Evolutionary conservation across 805 yeast species (phyloP), one percentile per base, ranked within the genome.

Genomic region (Spathaspora gorwiae): DNA sequence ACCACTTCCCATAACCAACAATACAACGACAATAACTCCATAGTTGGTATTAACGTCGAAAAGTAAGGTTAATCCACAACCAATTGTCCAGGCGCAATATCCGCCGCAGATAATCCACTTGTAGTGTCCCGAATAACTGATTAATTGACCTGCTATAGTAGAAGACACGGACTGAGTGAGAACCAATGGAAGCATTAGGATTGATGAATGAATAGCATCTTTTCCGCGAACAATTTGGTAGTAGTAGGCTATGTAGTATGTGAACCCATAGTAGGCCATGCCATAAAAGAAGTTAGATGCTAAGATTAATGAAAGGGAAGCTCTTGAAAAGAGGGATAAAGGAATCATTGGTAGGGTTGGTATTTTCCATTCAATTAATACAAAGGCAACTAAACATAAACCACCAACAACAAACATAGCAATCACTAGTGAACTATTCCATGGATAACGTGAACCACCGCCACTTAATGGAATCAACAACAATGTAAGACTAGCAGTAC

Each of bases 361-460:
- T 31, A 58, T 55, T 14, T 43, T 51, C 53, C 72, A 73, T 51
- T 75, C 75, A 64, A 71, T 73, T 30, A 65, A 43, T 15, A 59
- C 50, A 40, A 78, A 78, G 0, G 46, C 50, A 7, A 66, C 47
- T 6, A 70, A 35, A 3, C 73, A 48, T 1, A 72, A n/a, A 0
- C 73, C 71, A 7, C 83, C 81, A 33, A 81, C 38, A 7, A 77
- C 61, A 44, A 82, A 70, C 46, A 75, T 75, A 7, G 62, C 52
- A 5, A 82, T 73, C 2, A 79, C 78, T 3, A 77, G 70, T 12
- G 78, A 75, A 0, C 83, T 74, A 2, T 63, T 55, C 87, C 88
- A 83, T 2, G 77, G 61, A 53, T 61, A 72, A 31, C 72, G 65
- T 33, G 64, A 59, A 2, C 83, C 82, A 14, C 86, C 86, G 50